A percentile compares a stretch with the other conserved stretches of the same genome.
Evolutionary conservation across 169 alveolate species (phyloP).

Genomic region (Eimeria maxima): DNA sequence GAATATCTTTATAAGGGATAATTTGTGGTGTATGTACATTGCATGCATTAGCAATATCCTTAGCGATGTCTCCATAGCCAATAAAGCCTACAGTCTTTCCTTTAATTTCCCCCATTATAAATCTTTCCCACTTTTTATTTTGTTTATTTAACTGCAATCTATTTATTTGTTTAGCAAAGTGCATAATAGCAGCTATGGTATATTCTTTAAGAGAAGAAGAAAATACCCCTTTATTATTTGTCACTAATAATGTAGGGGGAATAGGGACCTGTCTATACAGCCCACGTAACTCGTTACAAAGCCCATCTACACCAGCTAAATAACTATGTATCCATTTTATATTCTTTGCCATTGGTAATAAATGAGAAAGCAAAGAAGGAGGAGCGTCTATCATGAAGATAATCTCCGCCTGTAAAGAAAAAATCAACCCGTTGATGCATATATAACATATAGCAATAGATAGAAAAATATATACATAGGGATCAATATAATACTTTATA

Average conservation of each 20-base stretch:
- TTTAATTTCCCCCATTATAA: conserved; percentile 81
- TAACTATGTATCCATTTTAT: conserved; percentile 79
- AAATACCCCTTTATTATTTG: conserved; percentile 86
- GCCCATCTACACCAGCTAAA: conserved; percentile 78
- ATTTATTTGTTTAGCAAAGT: conserved; percentile 84
- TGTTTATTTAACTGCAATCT: conserved; percentile 14
- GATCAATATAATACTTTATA: too few species aligned
- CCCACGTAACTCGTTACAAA: not conserved
- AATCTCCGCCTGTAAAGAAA: conserved; percentile 14
- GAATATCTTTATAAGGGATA: not conserved
- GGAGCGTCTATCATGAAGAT: conserved; percentile 16
- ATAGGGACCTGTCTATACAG: too few species aligned
- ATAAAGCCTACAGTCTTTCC: conserved; percentile 86
- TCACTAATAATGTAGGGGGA: conserved; percentile 69
- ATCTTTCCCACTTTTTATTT: conserved; percentile 79
- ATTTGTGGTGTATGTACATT: not conserved
- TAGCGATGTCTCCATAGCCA: conserved; percentile 88
- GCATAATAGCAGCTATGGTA: conserved; percentile 83
- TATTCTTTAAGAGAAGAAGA: conserved; percentile 84
- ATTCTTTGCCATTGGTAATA: not conserved
- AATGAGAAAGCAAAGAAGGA: not conserved
- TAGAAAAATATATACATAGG: too few species aligned
- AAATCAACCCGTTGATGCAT: not conserved
- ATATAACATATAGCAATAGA: too few species aligned
- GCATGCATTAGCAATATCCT: conserved; percentile 79